phyloP scores from a whole-genome alignment of 2,329 filamentous ascomycete species.

The Ophiostoma pallidulum region DNA sequence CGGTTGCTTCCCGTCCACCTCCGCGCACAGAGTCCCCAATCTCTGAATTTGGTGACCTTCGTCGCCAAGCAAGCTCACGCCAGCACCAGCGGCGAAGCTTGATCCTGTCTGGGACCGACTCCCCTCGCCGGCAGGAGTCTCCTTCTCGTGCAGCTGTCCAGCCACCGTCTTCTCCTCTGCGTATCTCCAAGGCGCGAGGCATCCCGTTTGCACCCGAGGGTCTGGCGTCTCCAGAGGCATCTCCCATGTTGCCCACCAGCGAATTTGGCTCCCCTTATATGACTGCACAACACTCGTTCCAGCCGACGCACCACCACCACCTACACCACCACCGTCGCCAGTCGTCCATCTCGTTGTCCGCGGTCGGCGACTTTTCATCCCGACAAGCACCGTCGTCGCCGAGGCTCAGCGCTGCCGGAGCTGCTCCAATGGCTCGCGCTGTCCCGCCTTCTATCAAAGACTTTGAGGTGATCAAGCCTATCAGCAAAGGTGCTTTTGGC shows the following conservation, averaged over 20 bases:
- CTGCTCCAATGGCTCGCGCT: slow-evolving; percentile 75
- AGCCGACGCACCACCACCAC: slow-evolving; percentile 42
- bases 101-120: slow-evolving; percentile 58
- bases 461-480: slow-evolving; percentile 98
- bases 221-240: slow-evolving; percentile 76
- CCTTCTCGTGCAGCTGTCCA: slow-evolving; percentile 56
- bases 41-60: slow-evolving; percentile 70
- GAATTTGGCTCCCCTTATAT: slow-evolving; percentile 70
- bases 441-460: slow-evolving; percentile 96
- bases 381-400: slow-evolving; percentile 68
- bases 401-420: slow-evolving; percentile 62
- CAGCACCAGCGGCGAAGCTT: slow-evolving; percentile 83
- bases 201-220: slow-evolving; percentile 51
- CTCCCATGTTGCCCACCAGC: slow-evolving; percentile 72
- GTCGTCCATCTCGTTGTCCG: slow-evolving; percentile 64
- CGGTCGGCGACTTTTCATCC: slow-evolving; percentile 40
- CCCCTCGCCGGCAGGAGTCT: slow-evolving; percentile 78
- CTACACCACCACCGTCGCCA: slow-evolving; percentile 69
- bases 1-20: slow-evolving; percentile 56
- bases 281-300: slow-evolving; percentile 43
- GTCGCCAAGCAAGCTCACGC: slow-evolving; percentile 65
- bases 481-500: slow-evolving; percentile 96
- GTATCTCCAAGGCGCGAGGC: slow-evolving; percentile 71
- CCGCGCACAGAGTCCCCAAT: slow-evolving; percentile 80
- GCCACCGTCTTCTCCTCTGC: slow-evolving; percentile 74